Evolutionary conservation across 805 yeast species (phyloP).

Genomic region (Candida nemodendra): DNA sequence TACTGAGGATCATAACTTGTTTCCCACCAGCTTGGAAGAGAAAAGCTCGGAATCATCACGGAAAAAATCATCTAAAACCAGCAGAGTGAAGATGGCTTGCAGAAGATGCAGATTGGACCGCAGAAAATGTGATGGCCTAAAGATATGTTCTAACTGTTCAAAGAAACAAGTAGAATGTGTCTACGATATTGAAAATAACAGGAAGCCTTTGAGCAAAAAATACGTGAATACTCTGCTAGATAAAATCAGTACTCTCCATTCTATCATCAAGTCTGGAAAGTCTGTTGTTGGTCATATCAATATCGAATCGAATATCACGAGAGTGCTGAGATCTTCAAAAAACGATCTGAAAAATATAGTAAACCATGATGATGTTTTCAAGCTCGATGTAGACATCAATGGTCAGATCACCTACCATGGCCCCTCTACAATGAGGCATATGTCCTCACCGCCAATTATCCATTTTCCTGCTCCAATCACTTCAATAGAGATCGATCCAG

Average conservation of each 20-base stretch:
- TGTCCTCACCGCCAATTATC: conserved; percentile 2
- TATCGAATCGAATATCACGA: conserved; percentile 1
- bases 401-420: conserved; percentile 4
- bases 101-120: background rate
- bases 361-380: conserved; percentile 1
- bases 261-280: background rate
- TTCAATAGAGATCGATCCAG: background rate
- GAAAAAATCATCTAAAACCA: no score
- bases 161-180: background rate
- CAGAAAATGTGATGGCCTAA: conserved; percentile 2
- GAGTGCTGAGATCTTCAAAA: background rate
- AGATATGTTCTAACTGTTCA: background rate
- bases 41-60: no score
- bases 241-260: background rate
- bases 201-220: conserved; percentile 1
- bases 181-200: conserved; percentile 1
- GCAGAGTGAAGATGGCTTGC: conserved; percentile 1
- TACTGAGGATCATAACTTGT: no score
- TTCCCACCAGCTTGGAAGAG: no score
- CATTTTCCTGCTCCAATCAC: background rate
- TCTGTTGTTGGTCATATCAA: background rate
- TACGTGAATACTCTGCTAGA: conserved; percentile 1
- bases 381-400: conserved; percentile 1
- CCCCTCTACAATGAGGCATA: conserved; percentile 1
- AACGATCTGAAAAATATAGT: conserved; percentile 1